Evolutionary conservation across 495 filamentous ascomycete species (phyloP).

Genomic region (Cairneyella variabilis): DNA sequence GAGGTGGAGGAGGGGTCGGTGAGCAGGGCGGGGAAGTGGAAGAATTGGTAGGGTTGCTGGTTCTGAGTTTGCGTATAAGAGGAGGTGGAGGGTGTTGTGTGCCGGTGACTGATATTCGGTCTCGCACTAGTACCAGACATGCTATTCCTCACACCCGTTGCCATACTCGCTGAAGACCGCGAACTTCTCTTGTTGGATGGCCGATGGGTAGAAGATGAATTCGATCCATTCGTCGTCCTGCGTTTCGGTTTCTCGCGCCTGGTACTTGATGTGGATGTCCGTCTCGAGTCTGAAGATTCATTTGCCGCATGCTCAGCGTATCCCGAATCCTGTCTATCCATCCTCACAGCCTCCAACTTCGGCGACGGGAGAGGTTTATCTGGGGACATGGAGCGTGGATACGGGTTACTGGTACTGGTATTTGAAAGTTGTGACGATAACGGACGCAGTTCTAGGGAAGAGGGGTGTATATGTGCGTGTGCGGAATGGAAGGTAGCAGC

Average conservation of each 20-base stretch:
- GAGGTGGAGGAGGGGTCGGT: not conserved
- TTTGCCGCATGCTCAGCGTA: slow-evolving; percentile 6
- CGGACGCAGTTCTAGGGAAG: slow-evolving; percentile 14
- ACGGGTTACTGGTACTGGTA: not conserved
- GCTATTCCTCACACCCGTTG: not conserved
- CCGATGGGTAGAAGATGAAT: slow-evolving; percentile 5
- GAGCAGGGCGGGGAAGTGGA: slow-evolving; percentile 24
- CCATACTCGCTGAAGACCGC: not conserved
- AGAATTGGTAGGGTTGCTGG: slow-evolving; percentile 19
- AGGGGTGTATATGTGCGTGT: slow-evolving; percentile 9
- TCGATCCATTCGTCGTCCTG: slow-evolving; percentile 1
- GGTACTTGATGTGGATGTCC: slow-evolving; percentile 9
- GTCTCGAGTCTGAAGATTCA: not conserved
- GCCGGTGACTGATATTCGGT: slow-evolving; percentile 8
- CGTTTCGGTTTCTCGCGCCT: slow-evolving; percentile 10
- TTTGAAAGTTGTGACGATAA: slow-evolving; percentile 1
- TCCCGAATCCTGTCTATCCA: slow-evolving; percentile 22
- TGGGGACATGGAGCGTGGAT: not conserved
- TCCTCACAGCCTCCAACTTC: slow-evolving; percentile 13
- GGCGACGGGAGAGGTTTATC: not conserved
- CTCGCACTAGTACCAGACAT: not conserved
- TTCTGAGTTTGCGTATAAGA: not conserved
- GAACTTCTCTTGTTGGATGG: slow-evolving; percentile 15
- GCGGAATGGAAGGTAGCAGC: slow-evolving; percentile 25
- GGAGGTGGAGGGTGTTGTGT: slow-evolving; percentile 10